Evolutionary conservation across 768 basidiomycete species (phyloP), one percentile per base, ranked within the genome.

Genomic region (Pleurotus citrinopileatus): DNA sequence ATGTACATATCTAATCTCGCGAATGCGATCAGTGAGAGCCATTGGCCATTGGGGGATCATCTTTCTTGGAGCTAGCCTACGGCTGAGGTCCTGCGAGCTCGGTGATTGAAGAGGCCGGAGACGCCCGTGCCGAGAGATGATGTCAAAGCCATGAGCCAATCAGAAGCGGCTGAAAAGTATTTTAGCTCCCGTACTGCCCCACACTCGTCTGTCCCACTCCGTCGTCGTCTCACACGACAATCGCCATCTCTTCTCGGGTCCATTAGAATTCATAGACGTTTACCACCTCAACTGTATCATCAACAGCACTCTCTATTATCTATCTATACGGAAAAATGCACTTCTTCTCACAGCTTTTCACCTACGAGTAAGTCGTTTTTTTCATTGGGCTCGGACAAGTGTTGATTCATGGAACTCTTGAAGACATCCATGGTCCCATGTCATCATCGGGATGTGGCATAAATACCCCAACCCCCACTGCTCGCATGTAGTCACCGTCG

Each of bases 381-480:
- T n/a, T 53, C 25, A n/a, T 44, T 40, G 54, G 55, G 25, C 9
- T 52, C 54, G 46, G 61, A 38, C 42, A 40, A 47, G 19, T 60
- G 36, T 42, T 52, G 9, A 51, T 34, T 27, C 23, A 57, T 27
- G 51, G 27, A n/a, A n/a, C 37, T 46, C 23, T 15, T 22, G 32
- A 36, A 97, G 94, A 57, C 91, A 94, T 65, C 80, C 92, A 37
- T 95, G 94, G 87, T 79, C 86, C 56, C 91, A 93, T 74, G 92
- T 95, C 60, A 84, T 94, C 57, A 87, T 89, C 65, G 91, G 90
- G 59, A 90, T 96, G 80, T 94, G 92, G 89, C 86, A 88, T 60
- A 97, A 97, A 78, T 97, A 97, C 70, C 94, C 94, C 48, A 96
- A 96, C 68, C 88, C 93, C 51, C 89, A 89, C 63, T 93, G 91